These are phyloP conservation scores for Ajuga chamaepitys DNA, from an alignment of 257 asterid species.

Conservation along the genomic window DNA sequence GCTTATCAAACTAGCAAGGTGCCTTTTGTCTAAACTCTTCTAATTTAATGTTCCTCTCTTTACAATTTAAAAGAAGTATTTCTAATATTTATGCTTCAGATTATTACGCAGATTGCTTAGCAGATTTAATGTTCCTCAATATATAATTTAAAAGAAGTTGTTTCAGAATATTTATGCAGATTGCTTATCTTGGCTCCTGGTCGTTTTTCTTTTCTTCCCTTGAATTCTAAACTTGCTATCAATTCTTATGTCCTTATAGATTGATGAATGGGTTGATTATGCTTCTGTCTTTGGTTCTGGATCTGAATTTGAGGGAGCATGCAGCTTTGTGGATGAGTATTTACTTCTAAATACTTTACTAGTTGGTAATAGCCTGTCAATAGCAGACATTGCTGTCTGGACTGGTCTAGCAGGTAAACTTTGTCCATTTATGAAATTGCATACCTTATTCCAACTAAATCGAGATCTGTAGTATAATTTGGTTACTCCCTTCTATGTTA, in stretches of 20 bases:
- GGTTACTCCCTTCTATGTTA: background rate
- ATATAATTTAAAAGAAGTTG: background rate
- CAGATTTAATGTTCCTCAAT: background rate
- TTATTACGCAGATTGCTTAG: background rate
- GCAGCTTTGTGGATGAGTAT: constrained; percentile 55
- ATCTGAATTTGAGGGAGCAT: constrained; percentile 90
- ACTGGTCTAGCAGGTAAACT: constrained; percentile 73
- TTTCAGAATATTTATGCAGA: background rate
- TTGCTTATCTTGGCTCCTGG: background rate
- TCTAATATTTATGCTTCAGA: too few species aligned
- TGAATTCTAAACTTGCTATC: background rate
- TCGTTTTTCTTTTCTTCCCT: background rate
- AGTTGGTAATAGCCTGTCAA: constrained; percentile 57
- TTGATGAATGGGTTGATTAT: constrained; percentile 84
- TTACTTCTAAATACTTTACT: constrained; percentile 58
- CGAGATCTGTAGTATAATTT: background rate
- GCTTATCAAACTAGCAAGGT: constrained; percentile 63
- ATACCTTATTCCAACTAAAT: background rate
- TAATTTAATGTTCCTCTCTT: background rate
- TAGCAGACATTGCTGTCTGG: constrained; percentile 91
- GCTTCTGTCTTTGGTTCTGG: constrained; percentile 66
- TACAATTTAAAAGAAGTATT: background rate
- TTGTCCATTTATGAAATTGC: background rate
- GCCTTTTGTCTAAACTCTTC: background rate
- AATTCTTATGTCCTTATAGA: constrained; percentile 31